phyloP scores from a whole-genome alignment of 1,139 yeast species.

The Barnettozyma hawaiiensis region DNA sequence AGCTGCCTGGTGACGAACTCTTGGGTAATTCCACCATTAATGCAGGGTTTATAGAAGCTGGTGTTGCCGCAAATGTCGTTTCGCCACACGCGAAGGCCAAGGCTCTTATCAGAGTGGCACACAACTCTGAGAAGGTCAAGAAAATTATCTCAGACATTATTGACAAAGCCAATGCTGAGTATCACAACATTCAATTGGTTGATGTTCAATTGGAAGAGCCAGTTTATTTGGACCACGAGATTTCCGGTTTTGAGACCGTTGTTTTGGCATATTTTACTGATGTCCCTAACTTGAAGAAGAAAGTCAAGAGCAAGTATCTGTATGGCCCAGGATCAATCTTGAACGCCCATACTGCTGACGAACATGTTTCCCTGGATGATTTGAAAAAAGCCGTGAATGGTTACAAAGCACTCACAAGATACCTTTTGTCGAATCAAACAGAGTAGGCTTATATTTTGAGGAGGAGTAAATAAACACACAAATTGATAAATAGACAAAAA shows the following conservation, averaged over 20 bases:
- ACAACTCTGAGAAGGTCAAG: conserved; percentile 36
- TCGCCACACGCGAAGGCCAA: conserved; percentile 54
- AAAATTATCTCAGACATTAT: conserved; percentile 35
- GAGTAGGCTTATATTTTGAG: too few species aligned
- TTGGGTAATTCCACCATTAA: conserved; percentile 62
- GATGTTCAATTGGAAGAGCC: conserved; percentile 30
- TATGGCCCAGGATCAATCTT: conserved; percentile 68
- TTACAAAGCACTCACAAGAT: conserved; percentile 43
- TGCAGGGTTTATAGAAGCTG: conserved; percentile 53
- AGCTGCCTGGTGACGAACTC: conserved; percentile 45
- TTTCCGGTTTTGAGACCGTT: conserved; percentile 57
- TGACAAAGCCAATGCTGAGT: conserved; percentile 28
- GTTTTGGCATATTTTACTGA: conserved; percentile 61
- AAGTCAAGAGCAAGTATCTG: conserved; percentile 39
- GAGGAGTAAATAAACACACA: too few species aligned
- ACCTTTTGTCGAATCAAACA: conserved; percentile 11
- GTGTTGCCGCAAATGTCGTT: conserved; percentile 58
- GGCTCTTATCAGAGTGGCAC: conserved; percentile 50
- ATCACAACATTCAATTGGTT: conserved; percentile 15
- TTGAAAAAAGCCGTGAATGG: conserved; percentile 51
- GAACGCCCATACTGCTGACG: conserved; percentile 62
- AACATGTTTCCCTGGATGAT: conserved; percentile 47
- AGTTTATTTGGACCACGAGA: conserved; percentile 44
- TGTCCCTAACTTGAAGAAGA: conserved; percentile 47
- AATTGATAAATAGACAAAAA: too few species aligned